phyloP scores from a whole-genome alignment of 441 rosid species.

The Theobroma grandiflorum region DNA sequence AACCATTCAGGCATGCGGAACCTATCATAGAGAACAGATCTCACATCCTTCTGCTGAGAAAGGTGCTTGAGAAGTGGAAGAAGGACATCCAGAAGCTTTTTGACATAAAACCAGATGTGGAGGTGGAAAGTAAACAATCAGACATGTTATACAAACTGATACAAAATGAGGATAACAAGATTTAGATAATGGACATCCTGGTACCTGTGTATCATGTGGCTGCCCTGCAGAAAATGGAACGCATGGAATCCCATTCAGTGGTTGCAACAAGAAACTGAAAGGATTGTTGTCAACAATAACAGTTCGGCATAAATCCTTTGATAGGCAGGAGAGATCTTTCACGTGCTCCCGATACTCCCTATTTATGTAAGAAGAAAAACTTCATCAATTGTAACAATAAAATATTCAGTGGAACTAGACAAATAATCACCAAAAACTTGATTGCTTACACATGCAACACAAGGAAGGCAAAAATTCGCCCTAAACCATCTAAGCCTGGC shows the following conservation, averaged over 20 bases:
- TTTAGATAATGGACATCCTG: not conserved
- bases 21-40: slow-evolving; percentile 71
- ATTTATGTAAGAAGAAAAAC: slow-evolving; percentile 29
- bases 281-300: slow-evolving; percentile 97
- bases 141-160: not conserved
- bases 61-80: slow-evolving; percentile 91
- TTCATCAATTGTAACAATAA: slow-evolving; percentile 19
- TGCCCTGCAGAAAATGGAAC: slow-evolving; percentile 86
- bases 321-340: slow-evolving; percentile 84
- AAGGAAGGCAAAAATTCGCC: not conserved
- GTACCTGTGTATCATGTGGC: slow-evolving; percentile 84
- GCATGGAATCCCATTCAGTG: slow-evolving; percentile 94
- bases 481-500: not conserved
- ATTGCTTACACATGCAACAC: not conserved
- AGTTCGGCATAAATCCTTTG: slow-evolving; percentile 73
- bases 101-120: not conserved
- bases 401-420: not conserved
- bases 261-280: slow-evolving; percentile 94
- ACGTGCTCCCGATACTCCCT: slow-evolving; percentile 90
- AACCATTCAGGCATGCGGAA: slow-evolving; percentile 98
- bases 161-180: not conserved
- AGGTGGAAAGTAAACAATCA: slow-evolving; percentile 24
- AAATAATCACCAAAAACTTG: not conserved
- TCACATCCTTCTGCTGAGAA: slow-evolving; percentile 78
- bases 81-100: slow-evolving; percentile 86